Evolutionary conservation across 441 rosid genomes (phyloP).

Genomic region (Manihot esculenta): DNA sequence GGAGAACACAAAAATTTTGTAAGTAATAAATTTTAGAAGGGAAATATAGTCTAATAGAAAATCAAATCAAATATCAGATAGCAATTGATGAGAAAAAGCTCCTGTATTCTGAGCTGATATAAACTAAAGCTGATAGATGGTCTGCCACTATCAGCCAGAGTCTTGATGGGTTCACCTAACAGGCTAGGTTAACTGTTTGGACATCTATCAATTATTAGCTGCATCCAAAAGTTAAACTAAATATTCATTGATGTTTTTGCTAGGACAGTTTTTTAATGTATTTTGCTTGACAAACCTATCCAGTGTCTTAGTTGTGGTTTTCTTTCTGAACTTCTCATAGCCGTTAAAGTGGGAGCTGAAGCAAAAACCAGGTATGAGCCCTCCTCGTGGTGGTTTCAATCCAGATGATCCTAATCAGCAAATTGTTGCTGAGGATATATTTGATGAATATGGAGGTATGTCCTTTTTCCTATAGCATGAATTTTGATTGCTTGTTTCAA

Average conservation of each 20-base stretch:
- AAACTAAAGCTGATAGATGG: too few species aligned
- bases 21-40: too few species aligned
- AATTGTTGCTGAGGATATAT: slow-evolving; percentile 93
- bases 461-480: slow-evolving; percentile 9
- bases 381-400: slow-evolving; percentile 94
- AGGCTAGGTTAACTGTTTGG: too few species aligned
- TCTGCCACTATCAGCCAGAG: too few species aligned
- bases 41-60: too few species aligned
- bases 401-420: slow-evolving; percentile 94
- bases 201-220: too few species aligned
- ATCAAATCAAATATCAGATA: too few species aligned
- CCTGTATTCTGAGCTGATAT: too few species aligned
- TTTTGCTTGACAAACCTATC: not conserved
- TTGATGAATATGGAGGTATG: slow-evolving; percentile 93
- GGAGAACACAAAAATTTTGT: too few species aligned
- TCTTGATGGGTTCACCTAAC: too few species aligned
- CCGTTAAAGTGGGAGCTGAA: slow-evolving; percentile 96
- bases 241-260: not conserved
- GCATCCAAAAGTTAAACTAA: too few species aligned
- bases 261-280: not conserved
- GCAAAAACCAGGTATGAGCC: slow-evolving; percentile 93
- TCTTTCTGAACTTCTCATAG: slow-evolving; percentile 35
- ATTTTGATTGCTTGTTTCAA: not conserved
- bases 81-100: too few species aligned
- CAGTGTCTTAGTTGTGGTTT: slow-evolving; percentile 3